Conservation (phyloP, 2,329 filamentous ascomycete genomes). For the Thermomyces lanuginosus region DNA sequence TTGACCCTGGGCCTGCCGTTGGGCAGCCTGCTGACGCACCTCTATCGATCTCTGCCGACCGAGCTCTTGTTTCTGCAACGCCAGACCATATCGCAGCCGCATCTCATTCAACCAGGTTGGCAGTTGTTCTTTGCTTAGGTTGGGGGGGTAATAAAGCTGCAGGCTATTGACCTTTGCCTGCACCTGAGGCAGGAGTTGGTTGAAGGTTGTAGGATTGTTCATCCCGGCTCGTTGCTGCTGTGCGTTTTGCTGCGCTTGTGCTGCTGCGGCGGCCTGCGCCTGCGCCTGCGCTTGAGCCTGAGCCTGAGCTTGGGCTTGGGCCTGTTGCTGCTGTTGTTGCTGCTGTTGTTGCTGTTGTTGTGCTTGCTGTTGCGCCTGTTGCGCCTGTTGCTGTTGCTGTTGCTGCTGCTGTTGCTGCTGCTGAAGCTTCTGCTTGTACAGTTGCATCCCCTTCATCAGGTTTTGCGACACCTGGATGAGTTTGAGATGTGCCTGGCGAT, state of each 20-base stretch:
- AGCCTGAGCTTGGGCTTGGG: constrained; percentile 11
- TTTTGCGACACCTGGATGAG: constrained; percentile 35
- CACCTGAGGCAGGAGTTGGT: constrained; percentile 29
- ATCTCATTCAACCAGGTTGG: constrained; percentile 33
- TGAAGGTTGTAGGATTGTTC: constrained; percentile 24
- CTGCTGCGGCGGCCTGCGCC: constrained; percentile 18
- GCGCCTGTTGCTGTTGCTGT: constrained; percentile 16
- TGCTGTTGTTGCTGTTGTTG: constrained; percentile 12
- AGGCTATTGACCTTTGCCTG: constrained; percentile 30
- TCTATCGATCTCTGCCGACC: constrained; percentile 29
- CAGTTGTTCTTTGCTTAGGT: constrained; percentile 27
- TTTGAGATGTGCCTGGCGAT: constrained; percentile 34
- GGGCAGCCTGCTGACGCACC: constrained; percentile 22
- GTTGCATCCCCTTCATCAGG: constrained; percentile 36
- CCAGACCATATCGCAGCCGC: constrained; percentile 31
- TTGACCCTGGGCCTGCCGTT: constrained; percentile 24
- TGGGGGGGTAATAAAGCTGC: constrained; percentile 30
- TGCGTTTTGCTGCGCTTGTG: constrained; percentile 12
- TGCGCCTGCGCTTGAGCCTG: constrained; percentile 16
- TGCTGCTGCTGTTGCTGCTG: constrained; percentile 15
- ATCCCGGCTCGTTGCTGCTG: too few species aligned
- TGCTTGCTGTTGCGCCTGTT: constrained; percentile 12
- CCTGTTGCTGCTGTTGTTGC: constrained; percentile 7
- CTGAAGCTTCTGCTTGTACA: constrained; percentile 28
- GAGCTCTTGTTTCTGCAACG: constrained; percentile 33